Evolutionary conservation across 2,329 filamentous ascomycete genomes (phyloP).

Genomic region (Emmonsia crescens): DNA sequence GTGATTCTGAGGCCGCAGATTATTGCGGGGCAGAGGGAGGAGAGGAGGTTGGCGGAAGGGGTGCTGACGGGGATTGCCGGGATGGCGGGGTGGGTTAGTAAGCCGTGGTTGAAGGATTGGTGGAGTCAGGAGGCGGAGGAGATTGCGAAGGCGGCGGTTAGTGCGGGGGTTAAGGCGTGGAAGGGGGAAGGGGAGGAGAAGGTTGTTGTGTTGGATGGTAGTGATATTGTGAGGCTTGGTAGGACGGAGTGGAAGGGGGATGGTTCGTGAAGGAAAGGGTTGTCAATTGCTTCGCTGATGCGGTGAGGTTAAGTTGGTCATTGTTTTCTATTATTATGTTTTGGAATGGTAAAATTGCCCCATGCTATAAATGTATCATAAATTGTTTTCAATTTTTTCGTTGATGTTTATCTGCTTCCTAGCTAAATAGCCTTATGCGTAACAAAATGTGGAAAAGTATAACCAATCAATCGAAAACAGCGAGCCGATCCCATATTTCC

Average conservation of each 20-base stretch:
- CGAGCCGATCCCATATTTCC: too few species aligned
- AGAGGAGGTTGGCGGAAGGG: constrained; percentile 49
- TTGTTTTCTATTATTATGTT: neutral
- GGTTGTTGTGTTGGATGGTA: constrained; percentile 29
- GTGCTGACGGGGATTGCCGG: constrained; percentile 46
- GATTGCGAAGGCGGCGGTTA: constrained; percentile 32
- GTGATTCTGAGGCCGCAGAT: constrained; percentile 65
- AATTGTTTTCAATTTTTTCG: neutral
- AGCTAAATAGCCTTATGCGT: neutral
- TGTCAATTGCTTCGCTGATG: neutral
- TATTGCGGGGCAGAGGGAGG: constrained; percentile 60
- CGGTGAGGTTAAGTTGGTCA: neutral
- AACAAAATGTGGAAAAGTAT: neutral
- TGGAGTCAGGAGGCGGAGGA: constrained; percentile 54
- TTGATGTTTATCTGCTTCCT: neutral
- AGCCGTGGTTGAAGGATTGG: constrained; percentile 47
- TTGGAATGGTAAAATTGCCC: too few species aligned
- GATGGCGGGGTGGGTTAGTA: constrained; percentile 44
- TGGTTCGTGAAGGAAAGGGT: neutral
- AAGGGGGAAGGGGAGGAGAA: constrained; percentile 31
- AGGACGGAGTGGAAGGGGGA: constrained; percentile 17
- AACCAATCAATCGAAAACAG: neutral
- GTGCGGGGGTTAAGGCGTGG: constrained; percentile 29
- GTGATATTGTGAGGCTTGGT: constrained; percentile 27
- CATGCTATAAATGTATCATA: neutral